Percentiles rank a stretch among this genome's conserved stretches.
Evolutionary conservation across 495 filamentous ascomycete genomes (phyloP).

Genomic region (Penicillium psychrofluorescens): DNA sequence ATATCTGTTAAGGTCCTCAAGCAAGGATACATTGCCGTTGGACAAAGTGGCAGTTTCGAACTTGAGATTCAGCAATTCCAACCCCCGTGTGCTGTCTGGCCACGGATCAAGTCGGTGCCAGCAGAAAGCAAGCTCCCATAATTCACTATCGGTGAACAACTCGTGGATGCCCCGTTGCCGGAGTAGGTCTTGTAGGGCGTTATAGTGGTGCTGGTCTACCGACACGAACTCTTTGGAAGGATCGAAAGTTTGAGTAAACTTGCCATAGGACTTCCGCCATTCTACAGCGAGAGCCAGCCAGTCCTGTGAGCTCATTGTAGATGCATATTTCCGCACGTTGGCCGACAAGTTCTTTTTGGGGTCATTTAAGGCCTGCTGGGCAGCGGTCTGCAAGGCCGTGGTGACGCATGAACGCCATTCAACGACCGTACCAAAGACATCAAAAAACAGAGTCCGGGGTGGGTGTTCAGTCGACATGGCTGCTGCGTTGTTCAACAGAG

Average conservation of each 20-base stretch:
- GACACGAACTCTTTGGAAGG: constrained; percentile 41
- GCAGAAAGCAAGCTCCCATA: constrained; percentile 46
- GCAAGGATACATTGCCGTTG: constrained; percentile 63
- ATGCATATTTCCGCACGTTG: constrained; percentile 37
- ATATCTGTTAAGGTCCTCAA: constrained; percentile 53
- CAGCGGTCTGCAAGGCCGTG: constrained; percentile 35
- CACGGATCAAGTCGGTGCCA: constrained; percentile 72
- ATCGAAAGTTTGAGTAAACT: constrained; percentile 49
- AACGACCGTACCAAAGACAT: constrained; percentile 72
- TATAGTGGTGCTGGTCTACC: constrained; percentile 63
- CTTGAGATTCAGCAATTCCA: constrained; percentile 44
- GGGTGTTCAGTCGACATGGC: constrained; percentile 24
- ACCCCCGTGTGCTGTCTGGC: constrained; percentile 52
- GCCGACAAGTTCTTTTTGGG: constrained; percentile 36
- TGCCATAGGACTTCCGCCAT: constrained; percentile 58
- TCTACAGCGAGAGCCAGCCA: constrained; percentile 58
- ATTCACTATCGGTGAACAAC: constrained; percentile 53
- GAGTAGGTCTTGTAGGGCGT: constrained; percentile 52
- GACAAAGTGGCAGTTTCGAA: constrained; percentile 60
- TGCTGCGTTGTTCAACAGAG: background rate
- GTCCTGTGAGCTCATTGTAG: constrained; percentile 44
- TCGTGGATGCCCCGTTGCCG: constrained; percentile 42
- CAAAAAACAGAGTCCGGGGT: constrained; percentile 49
- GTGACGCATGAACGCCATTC: constrained; percentile 61
- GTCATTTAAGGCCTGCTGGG: constrained; percentile 32